Evolutionary conservation across 2,329 filamentous ascomycete species (phyloP).

Genomic region (Rachicladosporium sp.): DNA sequence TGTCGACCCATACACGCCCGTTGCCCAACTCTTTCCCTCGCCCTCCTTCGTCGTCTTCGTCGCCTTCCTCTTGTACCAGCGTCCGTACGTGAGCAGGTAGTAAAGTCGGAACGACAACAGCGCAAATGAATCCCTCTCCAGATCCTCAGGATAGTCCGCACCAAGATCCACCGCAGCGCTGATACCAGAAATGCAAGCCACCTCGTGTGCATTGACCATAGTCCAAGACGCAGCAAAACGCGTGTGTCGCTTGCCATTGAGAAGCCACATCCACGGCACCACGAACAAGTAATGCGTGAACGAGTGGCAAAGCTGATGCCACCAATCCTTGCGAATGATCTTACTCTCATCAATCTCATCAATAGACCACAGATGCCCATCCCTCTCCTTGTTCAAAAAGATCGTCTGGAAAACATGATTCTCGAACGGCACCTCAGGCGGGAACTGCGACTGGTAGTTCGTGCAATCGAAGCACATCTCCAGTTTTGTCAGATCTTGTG

Average conservation of each 20-base stretch:
- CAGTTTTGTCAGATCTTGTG: slow-evolving; percentile 41
- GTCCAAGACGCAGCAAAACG: slow-evolving; percentile 58
- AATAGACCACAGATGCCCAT: slow-evolving; percentile 46
- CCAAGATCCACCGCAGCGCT: slow-evolving; percentile 58
- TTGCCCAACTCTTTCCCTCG: slow-evolving; percentile 44
- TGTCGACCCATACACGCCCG: slow-evolving; percentile 45
- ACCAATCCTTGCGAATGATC: slow-evolving; percentile 53
- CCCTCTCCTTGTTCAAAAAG: slow-evolving; percentile 47
- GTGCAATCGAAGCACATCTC: slow-evolving; percentile 61
- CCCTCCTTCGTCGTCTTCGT: slow-evolving; percentile 28
- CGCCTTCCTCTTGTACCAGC: slow-evolving; percentile 42
- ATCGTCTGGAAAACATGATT: slow-evolving; percentile 61
- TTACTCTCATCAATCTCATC: slow-evolving; percentile 47
- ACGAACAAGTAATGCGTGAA: slow-evolving; percentile 54
- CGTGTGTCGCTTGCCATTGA: slow-evolving; percentile 53
- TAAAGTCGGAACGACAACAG: slow-evolving; percentile 50
- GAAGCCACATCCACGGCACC: slow-evolving; percentile 60
- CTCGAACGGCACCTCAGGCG: slow-evolving; percentile 39
- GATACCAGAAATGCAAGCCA: slow-evolving; percentile 59
- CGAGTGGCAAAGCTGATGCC: slow-evolving; percentile 53
- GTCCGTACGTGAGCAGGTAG: slow-evolving; percentile 48
- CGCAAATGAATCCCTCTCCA: slow-evolving; percentile 51
- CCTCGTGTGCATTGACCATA: slow-evolving; percentile 56
- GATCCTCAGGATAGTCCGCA: slow-evolving; percentile 49
- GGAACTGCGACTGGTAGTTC: slow-evolving; percentile 64